Evolutionary conservation across 2,329 filamentous ascomycete species (phyloP).

Genomic region (Cordyceps cicadae): DNA sequence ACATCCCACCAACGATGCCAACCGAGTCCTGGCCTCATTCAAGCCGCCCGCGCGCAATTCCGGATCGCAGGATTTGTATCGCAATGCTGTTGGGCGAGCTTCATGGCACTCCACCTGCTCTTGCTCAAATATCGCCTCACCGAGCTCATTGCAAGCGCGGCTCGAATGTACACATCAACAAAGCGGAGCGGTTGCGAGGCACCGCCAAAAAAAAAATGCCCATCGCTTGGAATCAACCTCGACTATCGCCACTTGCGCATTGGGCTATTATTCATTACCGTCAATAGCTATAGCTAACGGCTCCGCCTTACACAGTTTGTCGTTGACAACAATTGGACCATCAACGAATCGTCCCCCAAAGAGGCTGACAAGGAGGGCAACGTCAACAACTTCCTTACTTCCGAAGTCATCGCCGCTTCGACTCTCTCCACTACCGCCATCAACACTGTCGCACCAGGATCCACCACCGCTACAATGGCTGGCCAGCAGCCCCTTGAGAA

Average conservation of each 20-base stretch:
- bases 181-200: background rate
- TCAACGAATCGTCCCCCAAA: conserved; percentile 70
- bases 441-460: conserved; percentile 60
- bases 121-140: background rate
- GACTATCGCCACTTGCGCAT: background rate
- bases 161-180: background rate
- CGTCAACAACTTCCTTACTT: conserved; percentile 84
- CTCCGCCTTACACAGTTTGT: conserved; percentile 60
- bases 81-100: background rate
- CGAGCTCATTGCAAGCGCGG: background rate
- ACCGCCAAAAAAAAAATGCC: background rate
- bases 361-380: conserved; percentile 78
- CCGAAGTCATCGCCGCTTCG: conserved; percentile 55
- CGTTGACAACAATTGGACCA: conserved; percentile 84
- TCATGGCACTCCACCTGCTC: background rate
- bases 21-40: background rate
- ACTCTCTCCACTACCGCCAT: conserved; percentile 42
- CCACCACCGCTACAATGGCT: conserved; percentile 64
- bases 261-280: background rate
- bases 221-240: background rate
- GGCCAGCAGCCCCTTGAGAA: conserved; percentile 46
- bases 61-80: background rate
- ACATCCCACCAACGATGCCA: background rate
- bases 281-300: background rate
- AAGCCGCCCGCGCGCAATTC: background rate